Conservation (phyloP, 139 green algal genomes). For the Chlorella vulgaris region DNA sequence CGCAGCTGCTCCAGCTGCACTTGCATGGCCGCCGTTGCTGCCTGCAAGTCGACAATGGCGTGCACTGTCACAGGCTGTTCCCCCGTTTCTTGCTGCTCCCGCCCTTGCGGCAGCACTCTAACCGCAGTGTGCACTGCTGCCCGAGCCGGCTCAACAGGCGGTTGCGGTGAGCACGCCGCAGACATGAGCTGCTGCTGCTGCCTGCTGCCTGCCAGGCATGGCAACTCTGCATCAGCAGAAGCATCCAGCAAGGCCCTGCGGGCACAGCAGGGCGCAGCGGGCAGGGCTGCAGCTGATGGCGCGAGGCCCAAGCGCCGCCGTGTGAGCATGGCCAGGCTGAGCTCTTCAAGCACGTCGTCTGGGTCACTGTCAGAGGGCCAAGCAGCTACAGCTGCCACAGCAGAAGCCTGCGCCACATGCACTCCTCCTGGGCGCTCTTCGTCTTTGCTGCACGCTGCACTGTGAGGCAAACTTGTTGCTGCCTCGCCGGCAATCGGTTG, state of each 20-base stretch:
- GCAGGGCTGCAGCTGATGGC: too few relatives aligned
- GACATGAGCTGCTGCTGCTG: not conserved
- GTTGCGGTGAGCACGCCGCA: too few relatives aligned
- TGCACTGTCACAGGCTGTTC: not conserved
- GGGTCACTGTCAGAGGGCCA: not conserved
- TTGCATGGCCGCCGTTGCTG: slow-evolving; percentile 2
- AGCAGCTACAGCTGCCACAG: not conserved
- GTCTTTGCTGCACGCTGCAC: not conserved
- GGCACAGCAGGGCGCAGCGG: too few relatives aligned
- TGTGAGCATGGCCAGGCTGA: slow-evolving; percentile 10
- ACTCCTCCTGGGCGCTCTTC: not conserved
- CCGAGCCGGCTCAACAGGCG: not conserved
- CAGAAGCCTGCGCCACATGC: not conserved
- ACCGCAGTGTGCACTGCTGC: too few relatives aligned
- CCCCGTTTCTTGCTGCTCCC: not conserved
- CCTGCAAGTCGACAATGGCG: not conserved
- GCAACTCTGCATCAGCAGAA: too few relatives aligned
- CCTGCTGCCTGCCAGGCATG: not conserved
- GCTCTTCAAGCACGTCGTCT: slow-evolving; percentile 16
- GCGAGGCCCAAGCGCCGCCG: not conserved
- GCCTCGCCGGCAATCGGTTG: not conserved
- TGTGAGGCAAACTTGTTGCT: too few relatives aligned
- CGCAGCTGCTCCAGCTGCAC: not conserved
- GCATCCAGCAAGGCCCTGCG: too few relatives aligned
- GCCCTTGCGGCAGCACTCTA: not conserved